A percentile compares a stretch with the other conserved stretches of the same genome.
Evolutionary conservation across 2,329 filamentous ascomycete genomes (phyloP).

Genomic region (Exserohilum turcica): DNA sequence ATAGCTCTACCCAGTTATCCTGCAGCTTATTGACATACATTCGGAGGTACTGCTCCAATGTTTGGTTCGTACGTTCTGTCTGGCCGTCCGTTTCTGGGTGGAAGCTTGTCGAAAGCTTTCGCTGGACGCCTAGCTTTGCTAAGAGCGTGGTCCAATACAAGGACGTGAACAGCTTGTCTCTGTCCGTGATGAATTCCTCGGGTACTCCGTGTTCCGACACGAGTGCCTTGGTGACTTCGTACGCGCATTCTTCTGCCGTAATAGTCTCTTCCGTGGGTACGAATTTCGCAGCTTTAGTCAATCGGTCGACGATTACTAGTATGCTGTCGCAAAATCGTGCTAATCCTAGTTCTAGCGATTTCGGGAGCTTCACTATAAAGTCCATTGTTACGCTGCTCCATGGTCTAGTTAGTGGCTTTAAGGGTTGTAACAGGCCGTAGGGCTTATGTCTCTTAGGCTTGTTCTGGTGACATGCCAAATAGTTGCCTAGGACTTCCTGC

Average conservation of each 20-base stretch:
- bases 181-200: background rate
- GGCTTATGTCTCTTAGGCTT: background rate
- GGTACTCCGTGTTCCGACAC: background rate
- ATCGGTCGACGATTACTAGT: background rate
- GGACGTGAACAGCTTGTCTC: background rate
- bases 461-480: background rate
- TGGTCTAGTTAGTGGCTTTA: background rate
- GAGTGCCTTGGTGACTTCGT: background rate
- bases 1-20: background rate
- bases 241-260: background rate
- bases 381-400: background rate
- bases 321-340: background rate
- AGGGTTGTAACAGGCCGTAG: background rate
- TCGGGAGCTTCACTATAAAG: background rate
- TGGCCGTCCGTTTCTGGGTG: too few species aligned
- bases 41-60: background rate
- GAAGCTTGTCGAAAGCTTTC: background rate
- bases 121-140: too few species aligned
- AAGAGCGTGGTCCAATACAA: background rate
- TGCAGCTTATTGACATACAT: background rate
- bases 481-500: background rate
- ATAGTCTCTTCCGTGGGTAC: background rate
- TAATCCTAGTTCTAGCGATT: background rate
- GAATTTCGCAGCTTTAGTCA: conserved; percentile 1
- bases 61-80: too few species aligned